Conservation (phyloP, 2,329 filamentous ascomycete genomes). For the Aspergillus pseudoglaucus region DNA sequence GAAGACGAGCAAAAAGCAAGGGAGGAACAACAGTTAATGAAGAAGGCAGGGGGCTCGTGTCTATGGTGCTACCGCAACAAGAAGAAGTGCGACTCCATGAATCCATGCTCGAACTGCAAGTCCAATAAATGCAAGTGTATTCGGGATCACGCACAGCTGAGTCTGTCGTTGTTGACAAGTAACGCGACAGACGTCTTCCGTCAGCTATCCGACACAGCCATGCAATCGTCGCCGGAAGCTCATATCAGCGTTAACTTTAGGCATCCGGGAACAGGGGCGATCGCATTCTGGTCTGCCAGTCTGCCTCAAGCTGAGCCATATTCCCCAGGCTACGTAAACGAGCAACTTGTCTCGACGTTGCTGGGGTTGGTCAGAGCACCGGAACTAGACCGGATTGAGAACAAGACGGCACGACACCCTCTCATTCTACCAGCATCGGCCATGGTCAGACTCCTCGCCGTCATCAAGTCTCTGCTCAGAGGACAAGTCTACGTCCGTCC, state of each 20-base stretch:
- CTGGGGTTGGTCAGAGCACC: constrained; percentile 3
- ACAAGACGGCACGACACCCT: neutral
- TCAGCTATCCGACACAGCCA: constrained; percentile 2
- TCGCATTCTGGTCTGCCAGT: constrained; percentile 8
- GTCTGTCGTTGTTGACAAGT: constrained; percentile 6
- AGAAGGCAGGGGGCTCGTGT: constrained; percentile 21
- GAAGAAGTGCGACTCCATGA: constrained; percentile 17
- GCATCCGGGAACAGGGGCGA: neutral
- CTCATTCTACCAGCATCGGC: constrained; percentile 7
- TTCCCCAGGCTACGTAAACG: constrained; percentile 2
- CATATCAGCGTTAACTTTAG: constrained; percentile 11
- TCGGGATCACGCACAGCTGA: constrained; percentile 12
- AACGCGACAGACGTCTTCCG: constrained; percentile 1
- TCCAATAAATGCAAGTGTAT: constrained; percentile 14
- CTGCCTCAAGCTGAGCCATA: neutral
- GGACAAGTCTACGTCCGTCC: constrained; percentile 7
- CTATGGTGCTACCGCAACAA: constrained; percentile 22
- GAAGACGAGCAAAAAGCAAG: constrained; percentile 7
- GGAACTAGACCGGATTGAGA: constrained; percentile 3
- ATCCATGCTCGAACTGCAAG: constrained; percentile 16
- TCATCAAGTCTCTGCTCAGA: constrained; percentile 8
- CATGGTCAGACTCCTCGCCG: constrained; percentile 12
- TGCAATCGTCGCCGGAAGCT: neutral
- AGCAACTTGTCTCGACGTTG: constrained; percentile 4
- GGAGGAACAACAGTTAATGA: constrained; percentile 13